Percentiles rank a stretch among this genome's conserved stretches.
Conservation (phyloP, 495 filamentous ascomycete genomes). For the Copromyces sp. region DNA sequence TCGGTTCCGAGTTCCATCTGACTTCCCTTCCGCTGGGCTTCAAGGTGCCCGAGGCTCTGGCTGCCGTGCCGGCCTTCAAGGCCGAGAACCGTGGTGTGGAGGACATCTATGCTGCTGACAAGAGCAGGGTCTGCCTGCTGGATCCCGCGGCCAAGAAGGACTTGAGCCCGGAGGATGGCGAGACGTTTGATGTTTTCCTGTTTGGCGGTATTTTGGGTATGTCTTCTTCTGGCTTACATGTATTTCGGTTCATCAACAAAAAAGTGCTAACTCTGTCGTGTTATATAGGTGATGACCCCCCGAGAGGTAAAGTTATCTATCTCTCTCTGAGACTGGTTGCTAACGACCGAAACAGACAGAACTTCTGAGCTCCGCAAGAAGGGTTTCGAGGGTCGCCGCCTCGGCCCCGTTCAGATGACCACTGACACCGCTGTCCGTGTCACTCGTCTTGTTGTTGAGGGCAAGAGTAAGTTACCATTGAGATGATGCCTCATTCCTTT, state of each 20-base stretch:
- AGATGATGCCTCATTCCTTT: not conserved
- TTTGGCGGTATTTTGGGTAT: conserved; percentile 93
- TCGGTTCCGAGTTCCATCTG: conserved; percentile 63
- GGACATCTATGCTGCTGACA: conserved; percentile 53
- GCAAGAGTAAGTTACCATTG: conserved; percentile 49
- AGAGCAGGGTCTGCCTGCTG: conserved; percentile 68
- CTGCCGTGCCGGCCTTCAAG: conserved; percentile 46
- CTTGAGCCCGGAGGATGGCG: conserved; percentile 70
- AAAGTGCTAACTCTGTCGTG: conserved; percentile 1
- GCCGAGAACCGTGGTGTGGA: conserved; percentile 68
- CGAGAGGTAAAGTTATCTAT: conserved; percentile 57
- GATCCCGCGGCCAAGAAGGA: conserved; percentile 77
- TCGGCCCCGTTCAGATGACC: conserved; percentile 95
- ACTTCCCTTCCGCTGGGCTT: conserved; percentile 68
- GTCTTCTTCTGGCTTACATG: conserved; percentile 13
- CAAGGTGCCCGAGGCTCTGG: conserved; percentile 54
- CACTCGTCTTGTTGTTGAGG: conserved; percentile 77
- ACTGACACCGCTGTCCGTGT: conserved; percentile 95
- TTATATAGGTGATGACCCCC: conserved; percentile 82
- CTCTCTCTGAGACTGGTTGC: not conserved
- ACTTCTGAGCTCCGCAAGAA: conserved; percentile 88
- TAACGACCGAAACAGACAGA: conserved; percentile 49
- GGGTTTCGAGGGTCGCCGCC: conserved; percentile 76
- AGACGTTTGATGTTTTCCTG: conserved; percentile 77
- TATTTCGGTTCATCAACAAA: too few species aligned